phyloP scores from a whole-genome alignment of 1,139 yeast genomes.

The Schwanniomyces etchellsii region DNA sequence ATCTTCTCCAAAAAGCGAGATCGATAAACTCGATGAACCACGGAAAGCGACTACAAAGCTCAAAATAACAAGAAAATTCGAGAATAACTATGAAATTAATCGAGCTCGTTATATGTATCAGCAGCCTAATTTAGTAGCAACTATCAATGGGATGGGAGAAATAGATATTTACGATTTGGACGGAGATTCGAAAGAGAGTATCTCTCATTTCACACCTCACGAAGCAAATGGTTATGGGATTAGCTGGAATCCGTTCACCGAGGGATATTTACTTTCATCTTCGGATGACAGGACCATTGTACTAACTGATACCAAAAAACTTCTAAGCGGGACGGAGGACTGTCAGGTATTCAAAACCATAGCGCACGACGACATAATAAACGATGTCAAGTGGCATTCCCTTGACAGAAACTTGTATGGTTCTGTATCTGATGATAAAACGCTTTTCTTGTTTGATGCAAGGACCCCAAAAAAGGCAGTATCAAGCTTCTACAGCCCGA shows the following conservation, averaged over 20 bases:
- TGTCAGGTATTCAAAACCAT: conserved; percentile 16
- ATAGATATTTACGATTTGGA: conserved; percentile 57
- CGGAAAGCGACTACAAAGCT: conserved; percentile 43
- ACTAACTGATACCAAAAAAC: conserved; percentile 43
- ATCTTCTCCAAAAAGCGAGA: conserved; percentile 10
- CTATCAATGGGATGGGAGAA: conserved; percentile 73
- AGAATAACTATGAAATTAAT: conserved; percentile 59
- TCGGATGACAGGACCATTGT: conserved; percentile 63
- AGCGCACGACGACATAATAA: conserved; percentile 56
- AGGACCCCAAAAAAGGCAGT: conserved; percentile 24
- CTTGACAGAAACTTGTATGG: conserved; percentile 50
- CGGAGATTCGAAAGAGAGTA: conserved; percentile 16
- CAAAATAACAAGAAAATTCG: conserved; percentile 54
- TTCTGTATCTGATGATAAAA: conserved; percentile 65
- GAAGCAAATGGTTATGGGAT: conserved; percentile 68
- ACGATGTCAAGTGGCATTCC: conserved; percentile 69
- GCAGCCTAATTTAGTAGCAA: conserved; percentile 60
- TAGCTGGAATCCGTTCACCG: conserved; percentile 48
- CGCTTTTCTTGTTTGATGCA: conserved; percentile 38
- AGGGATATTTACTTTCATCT: conserved; percentile 51
- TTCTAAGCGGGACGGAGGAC: conserved; percentile 5
- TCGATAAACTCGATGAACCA: conserved; percentile 10
- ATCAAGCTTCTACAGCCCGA: conserved; percentile 22
- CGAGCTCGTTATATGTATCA: conserved; percentile 82
- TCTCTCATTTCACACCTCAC: conserved; percentile 46